Conservation (phyloP, 345 rosid genomes). For the Lepidium sativum region DNA sequence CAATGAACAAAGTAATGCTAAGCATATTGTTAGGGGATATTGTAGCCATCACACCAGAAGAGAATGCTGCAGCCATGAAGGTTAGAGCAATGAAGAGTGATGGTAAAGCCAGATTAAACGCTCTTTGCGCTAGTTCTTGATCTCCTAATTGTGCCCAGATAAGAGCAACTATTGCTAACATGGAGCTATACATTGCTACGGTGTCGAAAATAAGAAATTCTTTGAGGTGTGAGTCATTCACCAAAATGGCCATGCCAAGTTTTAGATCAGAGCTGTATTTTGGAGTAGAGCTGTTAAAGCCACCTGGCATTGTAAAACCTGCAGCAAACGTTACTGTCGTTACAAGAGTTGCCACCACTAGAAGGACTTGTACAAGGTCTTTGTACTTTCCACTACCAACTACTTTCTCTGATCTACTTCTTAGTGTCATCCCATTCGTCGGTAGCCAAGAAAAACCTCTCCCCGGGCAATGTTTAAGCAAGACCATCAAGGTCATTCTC, state of each 20-base stretch:
- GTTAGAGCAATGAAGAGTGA: neutral
- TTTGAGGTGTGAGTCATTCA: neutral
- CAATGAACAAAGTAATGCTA: no score
- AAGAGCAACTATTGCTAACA: neutral
- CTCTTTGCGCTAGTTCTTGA: neutral
- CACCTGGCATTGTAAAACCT: conserved; percentile 4
- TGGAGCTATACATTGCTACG: neutral
- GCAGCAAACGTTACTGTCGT: neutral
- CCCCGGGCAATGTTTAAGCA: no score
- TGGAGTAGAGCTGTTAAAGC: neutral
- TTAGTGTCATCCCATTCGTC: no score
- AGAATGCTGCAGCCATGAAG: neutral
- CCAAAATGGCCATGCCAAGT: neutral
- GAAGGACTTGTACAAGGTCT: neutral
- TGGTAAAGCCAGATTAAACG: neutral
- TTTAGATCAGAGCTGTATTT: no score
- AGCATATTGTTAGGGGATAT: no score
- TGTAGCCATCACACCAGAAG: neutral
- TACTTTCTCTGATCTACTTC: no score
- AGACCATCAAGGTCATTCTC: no score
- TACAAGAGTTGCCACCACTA: neutral
- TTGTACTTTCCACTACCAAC: neutral
- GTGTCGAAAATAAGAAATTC: neutral
- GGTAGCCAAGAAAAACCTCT: no score
- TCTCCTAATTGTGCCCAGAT: conserved; percentile 3